Evolutionary conservation across 768 basidiomycete species (phyloP).

Genomic region (Psilocybe tampanensis): DNA sequence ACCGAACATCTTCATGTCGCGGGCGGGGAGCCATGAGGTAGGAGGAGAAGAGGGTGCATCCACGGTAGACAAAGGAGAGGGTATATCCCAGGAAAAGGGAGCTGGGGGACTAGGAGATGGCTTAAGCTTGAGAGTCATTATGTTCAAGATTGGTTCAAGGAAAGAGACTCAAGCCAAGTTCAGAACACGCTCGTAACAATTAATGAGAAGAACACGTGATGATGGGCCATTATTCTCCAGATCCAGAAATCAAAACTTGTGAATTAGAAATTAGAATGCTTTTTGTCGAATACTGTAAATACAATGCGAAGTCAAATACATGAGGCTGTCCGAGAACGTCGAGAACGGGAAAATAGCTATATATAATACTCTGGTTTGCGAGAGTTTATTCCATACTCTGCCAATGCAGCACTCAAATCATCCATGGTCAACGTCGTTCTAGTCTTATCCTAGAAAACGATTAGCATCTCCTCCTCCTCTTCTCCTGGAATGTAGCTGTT

Average conservation of each 20-base stretch:
- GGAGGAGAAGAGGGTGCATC: constrained; percentile 69
- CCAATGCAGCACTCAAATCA: constrained; percentile 87
- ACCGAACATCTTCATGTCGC: constrained; percentile 89
- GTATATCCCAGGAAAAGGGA: constrained; percentile 67
- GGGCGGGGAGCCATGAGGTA: constrained; percentile 81
- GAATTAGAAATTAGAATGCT: background rate
- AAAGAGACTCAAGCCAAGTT: background rate
- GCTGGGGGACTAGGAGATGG: constrained; percentile 43
- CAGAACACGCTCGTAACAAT: background rate
- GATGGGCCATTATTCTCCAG: background rate
- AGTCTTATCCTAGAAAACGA: constrained; percentile 72
- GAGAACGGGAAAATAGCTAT: constrained; percentile 37
- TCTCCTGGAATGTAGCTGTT: background rate
- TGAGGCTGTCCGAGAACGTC: background rate
- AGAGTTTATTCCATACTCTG: constrained; percentile 95
- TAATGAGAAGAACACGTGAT: background rate
- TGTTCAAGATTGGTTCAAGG: background rate
- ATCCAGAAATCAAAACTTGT: background rate
- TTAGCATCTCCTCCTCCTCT: constrained; percentile 4
- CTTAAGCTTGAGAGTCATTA: constrained; percentile 50
- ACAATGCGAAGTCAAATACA: background rate
- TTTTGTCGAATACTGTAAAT: background rate
- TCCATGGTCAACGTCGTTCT: constrained; percentile 97
- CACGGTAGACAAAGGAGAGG: constrained; percentile 36
- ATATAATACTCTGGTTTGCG: constrained; percentile 95